These are phyloP conservation scores for Juncus inflexus DNA, from an alignment of 176 grass and related monocot genomes.

Conservation along the genomic window DNA sequence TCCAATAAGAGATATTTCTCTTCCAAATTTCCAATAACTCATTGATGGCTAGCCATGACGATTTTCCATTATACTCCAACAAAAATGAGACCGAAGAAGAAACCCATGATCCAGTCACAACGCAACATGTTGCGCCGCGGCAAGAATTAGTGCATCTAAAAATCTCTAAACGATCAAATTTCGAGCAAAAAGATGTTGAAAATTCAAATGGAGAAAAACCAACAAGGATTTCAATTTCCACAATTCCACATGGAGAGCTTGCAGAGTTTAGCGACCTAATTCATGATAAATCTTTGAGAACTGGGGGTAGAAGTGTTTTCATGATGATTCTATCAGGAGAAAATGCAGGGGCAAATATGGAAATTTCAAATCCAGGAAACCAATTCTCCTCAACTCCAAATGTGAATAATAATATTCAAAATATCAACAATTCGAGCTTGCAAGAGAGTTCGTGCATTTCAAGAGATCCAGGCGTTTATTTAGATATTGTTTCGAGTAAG, in stretches of 20 bases:
- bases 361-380: constrained; percentile 6
- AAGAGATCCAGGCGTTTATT: constrained; percentile 57
- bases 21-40: no score
- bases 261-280: neutral
- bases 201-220: neutral
- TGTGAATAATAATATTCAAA: constrained; percentile 87
- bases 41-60: constrained; percentile 5
- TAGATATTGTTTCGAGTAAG: constrained; percentile 33
- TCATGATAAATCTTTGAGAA: constrained; percentile 13
- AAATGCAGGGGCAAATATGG: constrained; percentile 76
- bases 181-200: neutral
- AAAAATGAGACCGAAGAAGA: constrained; percentile 8
- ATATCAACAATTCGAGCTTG: constrained; percentile 80
- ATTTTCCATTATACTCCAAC: neutral
- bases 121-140: neutral
- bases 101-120: neutral
- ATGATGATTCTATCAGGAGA: constrained; percentile 71
- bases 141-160: constrained; percentile 14
- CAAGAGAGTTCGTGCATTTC: constrained; percentile 58
- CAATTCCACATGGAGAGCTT: constrained; percentile 12
- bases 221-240: constrained; percentile 16
- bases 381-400: constrained; percentile 25
- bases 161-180: constrained; percentile 18
- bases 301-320: constrained; percentile 5
- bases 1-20: no score